These are phyloP conservation scores for Phialophora verrucosa DNA, from an alignment of 2,329 filamentous ascomycete species.

Conservation along the genomic window DNA sequence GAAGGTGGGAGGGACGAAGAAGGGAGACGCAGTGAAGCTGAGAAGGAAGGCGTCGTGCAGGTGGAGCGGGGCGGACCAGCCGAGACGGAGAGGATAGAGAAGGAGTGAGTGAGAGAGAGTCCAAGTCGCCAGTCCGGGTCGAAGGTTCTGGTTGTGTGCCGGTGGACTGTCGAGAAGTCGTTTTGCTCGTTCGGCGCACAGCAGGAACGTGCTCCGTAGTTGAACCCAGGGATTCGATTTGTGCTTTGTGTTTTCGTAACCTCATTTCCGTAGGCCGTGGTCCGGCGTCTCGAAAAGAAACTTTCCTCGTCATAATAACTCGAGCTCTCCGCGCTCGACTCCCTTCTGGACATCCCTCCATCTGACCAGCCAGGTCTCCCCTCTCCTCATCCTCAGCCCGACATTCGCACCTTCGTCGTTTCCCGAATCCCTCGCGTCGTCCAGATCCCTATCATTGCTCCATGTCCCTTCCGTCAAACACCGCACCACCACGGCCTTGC, in stretches of 20 bases:
- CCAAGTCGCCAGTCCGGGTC: not conserved
- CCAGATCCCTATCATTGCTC: conserved; percentile 35
- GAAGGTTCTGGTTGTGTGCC: not conserved
- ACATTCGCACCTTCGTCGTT: conserved; percentile 39
- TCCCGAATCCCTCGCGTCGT: conserved; percentile 11
- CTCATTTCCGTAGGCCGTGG: not conserved
- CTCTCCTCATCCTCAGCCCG: conserved; percentile 55
- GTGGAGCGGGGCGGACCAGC: not conserved
- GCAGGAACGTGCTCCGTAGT: not conserved
- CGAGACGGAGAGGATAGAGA: not conserved
- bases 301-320: conserved; percentile 46
- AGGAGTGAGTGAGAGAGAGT: conserved; percentile 2
- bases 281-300: not conserved
- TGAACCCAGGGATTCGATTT: not conserved
- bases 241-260: not conserved
- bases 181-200: not conserved
- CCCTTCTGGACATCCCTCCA: conserved; percentile 73
- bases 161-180: not conserved
- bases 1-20: conserved; percentile 34
- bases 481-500: conserved; percentile 83
- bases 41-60: conserved; percentile 11
- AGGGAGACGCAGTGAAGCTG: not conserved
- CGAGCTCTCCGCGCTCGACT: conserved; percentile 52
- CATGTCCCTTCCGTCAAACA: conserved; percentile 46
- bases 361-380: conserved; percentile 71